These are phyloP conservation scores for sweet orange (Citrus sinensis) DNA, from an alignment of 345 rosid genomes.

Conservation along the genomic window DNA sequence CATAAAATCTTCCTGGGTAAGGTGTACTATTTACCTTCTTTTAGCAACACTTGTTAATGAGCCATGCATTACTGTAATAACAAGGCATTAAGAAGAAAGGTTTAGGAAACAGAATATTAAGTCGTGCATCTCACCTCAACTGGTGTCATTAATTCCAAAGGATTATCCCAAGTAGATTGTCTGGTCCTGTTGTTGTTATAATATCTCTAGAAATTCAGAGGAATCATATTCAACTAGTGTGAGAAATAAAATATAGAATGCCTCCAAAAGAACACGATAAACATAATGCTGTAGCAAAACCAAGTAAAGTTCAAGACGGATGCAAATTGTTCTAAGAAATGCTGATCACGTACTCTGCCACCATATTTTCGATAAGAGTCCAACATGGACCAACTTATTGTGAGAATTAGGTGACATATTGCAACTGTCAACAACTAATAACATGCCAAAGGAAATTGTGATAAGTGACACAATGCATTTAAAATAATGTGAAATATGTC, in stretches of 20 bases:
- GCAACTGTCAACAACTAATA: neutral
- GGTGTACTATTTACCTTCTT: no score
- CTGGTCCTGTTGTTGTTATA: constrained; percentile 61
- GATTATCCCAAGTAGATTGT: constrained; percentile 91
- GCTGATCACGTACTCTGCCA: no score
- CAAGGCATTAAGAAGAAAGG: neutral
- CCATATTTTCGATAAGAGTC: no score
- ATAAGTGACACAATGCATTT: neutral
- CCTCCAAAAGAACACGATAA: neutral
- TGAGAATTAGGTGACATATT: neutral
- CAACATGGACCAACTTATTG: neutral
- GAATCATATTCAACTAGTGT: neutral
- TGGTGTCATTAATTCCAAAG: constrained; percentile 83
- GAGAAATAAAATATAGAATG: neutral
- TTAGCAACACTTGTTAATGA: neutral
- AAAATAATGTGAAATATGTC: neutral
- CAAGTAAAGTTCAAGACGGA: neutral
- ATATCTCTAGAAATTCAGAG: constrained; percentile 50
- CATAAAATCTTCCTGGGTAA: no score
- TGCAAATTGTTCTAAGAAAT: neutral
- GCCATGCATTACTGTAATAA: neutral
- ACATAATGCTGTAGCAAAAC: neutral
- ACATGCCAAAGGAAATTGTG: neutral
- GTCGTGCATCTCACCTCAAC: constrained; percentile 62
- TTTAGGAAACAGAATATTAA: neutral